phyloP scores from a whole-genome alignment of 2,329 filamentous ascomycete genomes.

The Thyridium curvatum region DNA sequence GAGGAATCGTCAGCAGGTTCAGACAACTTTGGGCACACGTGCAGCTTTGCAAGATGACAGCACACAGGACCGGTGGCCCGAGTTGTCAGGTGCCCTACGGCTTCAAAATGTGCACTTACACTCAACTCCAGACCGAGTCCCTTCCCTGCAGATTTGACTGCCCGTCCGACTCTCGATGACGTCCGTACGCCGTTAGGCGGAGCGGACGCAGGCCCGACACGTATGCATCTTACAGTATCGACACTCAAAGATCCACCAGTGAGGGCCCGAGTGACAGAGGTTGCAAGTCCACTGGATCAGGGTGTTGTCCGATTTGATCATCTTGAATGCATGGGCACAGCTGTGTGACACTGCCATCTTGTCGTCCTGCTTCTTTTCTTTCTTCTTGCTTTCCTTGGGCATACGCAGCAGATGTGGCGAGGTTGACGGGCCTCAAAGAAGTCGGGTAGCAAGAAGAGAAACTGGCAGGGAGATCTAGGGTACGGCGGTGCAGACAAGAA shows the following conservation, averaged over 20 bases:
- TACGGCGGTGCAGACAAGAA: neutral
- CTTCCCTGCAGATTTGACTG: too few species aligned
- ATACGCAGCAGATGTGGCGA: constrained; percentile 4
- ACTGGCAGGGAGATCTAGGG: too few species aligned
- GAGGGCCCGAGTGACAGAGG: constrained; percentile 56
- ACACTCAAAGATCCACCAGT: constrained; percentile 66
- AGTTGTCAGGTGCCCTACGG: too few species aligned
- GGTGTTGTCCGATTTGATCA: constrained; percentile 62
- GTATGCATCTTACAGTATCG: constrained; percentile 62
- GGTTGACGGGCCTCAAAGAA: neutral
- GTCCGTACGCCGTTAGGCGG: constrained; percentile 17
- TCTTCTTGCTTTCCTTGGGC: neutral
- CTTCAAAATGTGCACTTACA: too few species aligned
- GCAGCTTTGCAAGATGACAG: too few species aligned
- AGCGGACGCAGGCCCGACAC: constrained; percentile 52
- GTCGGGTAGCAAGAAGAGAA: neutral
- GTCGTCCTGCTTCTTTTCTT: constrained; percentile 6
- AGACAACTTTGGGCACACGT: too few species aligned
- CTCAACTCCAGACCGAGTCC: too few species aligned
- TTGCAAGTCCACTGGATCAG: constrained; percentile 61
- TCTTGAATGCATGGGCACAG: constrained; percentile 57
- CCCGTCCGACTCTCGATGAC: too few species aligned
- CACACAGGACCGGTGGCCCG: too few species aligned
- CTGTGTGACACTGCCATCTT: constrained; percentile 48
- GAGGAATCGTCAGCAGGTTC: too few species aligned